Base-by-base conservation (phyloP, 2,329 filamentous ascomycete genomes). In the Blumeria graminis region DNA sequence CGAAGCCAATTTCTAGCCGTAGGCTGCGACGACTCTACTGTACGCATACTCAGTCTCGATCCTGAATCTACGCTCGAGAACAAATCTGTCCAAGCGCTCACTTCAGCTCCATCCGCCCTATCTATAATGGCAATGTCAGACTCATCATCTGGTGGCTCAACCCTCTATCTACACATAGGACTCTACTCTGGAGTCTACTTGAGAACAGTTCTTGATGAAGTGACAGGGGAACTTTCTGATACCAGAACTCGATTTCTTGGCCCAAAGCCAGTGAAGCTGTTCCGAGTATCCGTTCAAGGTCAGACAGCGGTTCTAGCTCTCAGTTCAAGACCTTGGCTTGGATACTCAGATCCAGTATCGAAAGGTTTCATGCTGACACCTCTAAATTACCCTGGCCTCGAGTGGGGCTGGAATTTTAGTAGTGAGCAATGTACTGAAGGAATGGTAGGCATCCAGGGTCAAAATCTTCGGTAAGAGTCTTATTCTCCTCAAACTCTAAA, bases 41-140 rank as follows among this genome's bases (percentile, higher is more conserved):
- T 98, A 56, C 84, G 92, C 56, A 87, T 98, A 56, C 76, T 94
- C 56, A 94, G 88, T 64, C 71, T 95, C 34, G 87, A 93, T 64
- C 87, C 88, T 0, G 89, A 95, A 61, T 84, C 86, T 2, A 94
- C 88, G 0, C 72, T 98, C 10, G 87, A 94, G 68, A 92, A 84
- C 68, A 94, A 94, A 66, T 95, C 88, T 3, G 86, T 98, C 2
- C 92, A 96, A 68, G 90, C 89, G 14, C 71, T 96, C 60, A 94
- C 89, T 3, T 89, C 90, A 1, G 84, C 88, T 0, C 92, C 92
- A 7, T 93, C 87, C 11, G 82, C 87, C 0, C 72, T 98, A 46
- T 84, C 84, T 39, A 94, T 98, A 62, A 94, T 95, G 75, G 76
- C 87, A 7, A 98, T 98, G 90, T 79, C 86, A 13, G 92, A 99